These are phyloP conservation scores for Ammopiptanthus mongolicus DNA, from an alignment of 306 rosid genomes.

Conservation along the genomic window DNA sequence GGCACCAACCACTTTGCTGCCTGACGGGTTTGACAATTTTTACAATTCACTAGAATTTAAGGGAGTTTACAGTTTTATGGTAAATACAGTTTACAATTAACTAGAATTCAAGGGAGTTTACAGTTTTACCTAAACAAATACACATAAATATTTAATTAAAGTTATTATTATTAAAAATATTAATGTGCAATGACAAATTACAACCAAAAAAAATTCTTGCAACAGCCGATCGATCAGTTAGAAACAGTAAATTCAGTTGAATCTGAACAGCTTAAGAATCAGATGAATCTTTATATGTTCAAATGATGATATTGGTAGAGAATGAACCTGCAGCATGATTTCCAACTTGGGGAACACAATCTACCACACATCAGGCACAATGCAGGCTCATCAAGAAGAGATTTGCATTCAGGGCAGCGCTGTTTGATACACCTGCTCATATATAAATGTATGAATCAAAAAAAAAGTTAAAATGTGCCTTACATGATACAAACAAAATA, in stretches of 20 bases:
- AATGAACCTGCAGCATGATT: slow-evolving; percentile 86
- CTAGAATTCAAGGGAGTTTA: too few species aligned
- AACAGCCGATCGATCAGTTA: too few species aligned
- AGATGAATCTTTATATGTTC: background rate
- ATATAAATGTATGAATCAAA: slow-evolving; percentile 4
- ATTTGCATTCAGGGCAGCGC: slow-evolving; percentile 64
- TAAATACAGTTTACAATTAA: too few species aligned
- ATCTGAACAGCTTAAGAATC: slow-evolving; percentile 8
- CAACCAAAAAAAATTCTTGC: too few species aligned
- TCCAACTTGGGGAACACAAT: slow-evolving; percentile 89
- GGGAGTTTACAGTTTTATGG: too few species aligned
- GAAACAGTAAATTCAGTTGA: background rate
- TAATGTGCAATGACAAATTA: too few species aligned
- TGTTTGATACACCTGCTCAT: slow-evolving; percentile 72
- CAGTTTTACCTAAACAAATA: too few species aligned
- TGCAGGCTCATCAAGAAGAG: slow-evolving; percentile 72
- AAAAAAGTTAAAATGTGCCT: background rate
- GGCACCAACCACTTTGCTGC: too few species aligned
- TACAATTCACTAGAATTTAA: too few species aligned
- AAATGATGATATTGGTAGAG: slow-evolving; percentile 17
- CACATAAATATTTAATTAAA: too few species aligned
- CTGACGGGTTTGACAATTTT: too few species aligned
- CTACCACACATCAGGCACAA: slow-evolving; percentile 90
- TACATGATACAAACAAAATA: background rate
- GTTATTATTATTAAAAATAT: too few species aligned